Evolutionary conservation across 805 yeast species (phyloP).

Genomic region (Peterozyma xylosa): DNA sequence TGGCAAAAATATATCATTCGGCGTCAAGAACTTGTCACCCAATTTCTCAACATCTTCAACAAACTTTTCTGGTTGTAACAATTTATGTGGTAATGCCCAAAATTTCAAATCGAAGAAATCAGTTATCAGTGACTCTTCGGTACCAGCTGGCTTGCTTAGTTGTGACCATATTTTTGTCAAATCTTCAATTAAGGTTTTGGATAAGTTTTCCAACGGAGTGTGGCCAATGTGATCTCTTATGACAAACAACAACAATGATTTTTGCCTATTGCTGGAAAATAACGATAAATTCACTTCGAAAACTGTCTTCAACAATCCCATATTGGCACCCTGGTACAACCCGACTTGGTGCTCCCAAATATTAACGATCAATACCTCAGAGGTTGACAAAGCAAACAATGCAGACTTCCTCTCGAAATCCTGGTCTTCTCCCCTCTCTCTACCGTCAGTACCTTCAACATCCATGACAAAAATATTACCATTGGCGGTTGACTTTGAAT

Average conservation of each 20-base stretch:
- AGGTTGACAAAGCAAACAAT: constrained; percentile 84
- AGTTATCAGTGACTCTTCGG: constrained; percentile 43
- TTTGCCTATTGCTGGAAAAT: constrained; percentile 55
- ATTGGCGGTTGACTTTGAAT: constrained; percentile 5
- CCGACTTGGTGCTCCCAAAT: constrained; percentile 98
- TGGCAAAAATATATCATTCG: constrained; percentile 44
- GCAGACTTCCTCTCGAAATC: constrained; percentile 98
- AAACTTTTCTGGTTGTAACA: constrained; percentile 72
- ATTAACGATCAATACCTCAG: constrained; percentile 85
- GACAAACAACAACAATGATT: constrained; percentile 73
- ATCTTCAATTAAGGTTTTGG: constrained; percentile 63
- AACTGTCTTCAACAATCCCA: constrained; percentile 92
- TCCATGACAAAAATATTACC: constrained; percentile 70
- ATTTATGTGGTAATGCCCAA: constrained; percentile 77
- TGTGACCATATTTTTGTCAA: constrained; percentile 71
- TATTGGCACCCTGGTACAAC: constrained; percentile 93
- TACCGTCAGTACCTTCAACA: constrained; percentile 98
- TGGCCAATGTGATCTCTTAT: constrained; percentile 87
- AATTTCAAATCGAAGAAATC: constrained; percentile 86
- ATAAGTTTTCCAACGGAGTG: constrained; percentile 70
- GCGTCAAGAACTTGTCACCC: constrained; percentile 51
- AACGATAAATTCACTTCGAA: constrained; percentile 89
- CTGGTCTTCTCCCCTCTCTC: constrained; percentile 97
- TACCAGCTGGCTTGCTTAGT: constrained; percentile 64
- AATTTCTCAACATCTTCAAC: constrained; percentile 47